Evolutionary conservation across 2,329 filamentous ascomycete genomes (phyloP).

Genomic region (Cryphonectria nitschkei): DNA sequence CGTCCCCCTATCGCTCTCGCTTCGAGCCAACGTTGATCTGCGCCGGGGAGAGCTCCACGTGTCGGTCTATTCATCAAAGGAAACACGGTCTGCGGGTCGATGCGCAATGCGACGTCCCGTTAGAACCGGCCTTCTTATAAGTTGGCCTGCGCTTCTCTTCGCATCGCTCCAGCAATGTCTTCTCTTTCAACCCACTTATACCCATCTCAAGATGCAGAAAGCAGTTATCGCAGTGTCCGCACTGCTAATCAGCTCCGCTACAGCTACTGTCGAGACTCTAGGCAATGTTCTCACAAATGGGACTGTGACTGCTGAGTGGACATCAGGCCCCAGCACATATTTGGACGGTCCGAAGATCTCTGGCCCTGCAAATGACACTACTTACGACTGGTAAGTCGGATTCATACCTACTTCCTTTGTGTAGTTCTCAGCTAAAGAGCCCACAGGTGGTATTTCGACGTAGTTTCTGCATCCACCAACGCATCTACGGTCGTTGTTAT

Average conservation of each 20-base stretch:
- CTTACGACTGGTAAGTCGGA: slow-evolving; percentile 24
- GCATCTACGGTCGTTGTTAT: slow-evolving; percentile 24
- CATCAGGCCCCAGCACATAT: slow-evolving; percentile 1
- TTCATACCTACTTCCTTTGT: neutral
- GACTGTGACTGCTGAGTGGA: slow-evolving; percentile 12
- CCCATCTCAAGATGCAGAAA: neutral
- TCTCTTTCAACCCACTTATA: neutral
- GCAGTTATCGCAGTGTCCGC: neutral
- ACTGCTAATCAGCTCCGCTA: neutral
- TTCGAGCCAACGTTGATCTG: neutral
- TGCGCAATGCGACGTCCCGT: neutral
- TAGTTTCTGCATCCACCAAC: slow-evolving; percentile 18
- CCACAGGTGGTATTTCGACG: slow-evolving; percentile 29
- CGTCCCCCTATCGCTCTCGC: neutral
- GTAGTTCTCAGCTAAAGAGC: neutral
- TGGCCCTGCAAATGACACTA: slow-evolving; percentile 16
- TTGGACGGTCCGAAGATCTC: slow-evolving; percentile 22
- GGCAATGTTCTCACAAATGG: slow-evolving; percentile 10
- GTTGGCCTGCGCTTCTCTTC: neutral
- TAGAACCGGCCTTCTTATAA: neutral
- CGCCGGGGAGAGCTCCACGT: neutral
- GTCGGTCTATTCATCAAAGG: neutral
- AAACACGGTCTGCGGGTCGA: neutral
- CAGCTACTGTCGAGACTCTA: neutral
- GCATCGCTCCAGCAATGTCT: neutral